phyloP scores from a whole-genome alignment of 2,329 filamentous ascomycete genomes.

The Didymella exigua region DNA sequence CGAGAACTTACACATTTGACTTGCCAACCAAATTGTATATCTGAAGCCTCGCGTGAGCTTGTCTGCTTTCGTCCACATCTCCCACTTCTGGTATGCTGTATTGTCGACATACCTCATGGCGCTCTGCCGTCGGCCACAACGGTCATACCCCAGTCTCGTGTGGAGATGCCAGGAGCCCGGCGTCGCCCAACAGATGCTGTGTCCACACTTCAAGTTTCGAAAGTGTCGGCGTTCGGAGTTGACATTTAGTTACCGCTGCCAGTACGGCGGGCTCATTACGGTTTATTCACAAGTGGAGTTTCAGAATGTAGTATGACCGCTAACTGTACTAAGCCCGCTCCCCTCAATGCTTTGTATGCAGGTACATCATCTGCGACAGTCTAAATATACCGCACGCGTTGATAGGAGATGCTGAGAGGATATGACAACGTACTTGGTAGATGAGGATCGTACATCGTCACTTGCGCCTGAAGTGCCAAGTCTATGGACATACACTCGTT shows the following conservation, averaged over 20 bases:
- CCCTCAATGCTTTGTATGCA: conserved; percentile 16
- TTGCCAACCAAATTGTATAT: neutral
- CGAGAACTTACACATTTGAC: neutral
- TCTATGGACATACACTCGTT: neutral
- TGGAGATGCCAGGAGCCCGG: conserved; percentile 11
- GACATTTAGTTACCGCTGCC: neutral
- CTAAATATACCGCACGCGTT: neutral
- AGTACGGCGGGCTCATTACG: conserved; percentile 6
- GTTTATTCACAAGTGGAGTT: conserved; percentile 5
- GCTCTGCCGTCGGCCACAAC: neutral
- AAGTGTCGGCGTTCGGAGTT: conserved; percentile 2
- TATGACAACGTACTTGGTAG: neutral
- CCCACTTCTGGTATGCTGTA: neutral
- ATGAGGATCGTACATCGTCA: neutral
- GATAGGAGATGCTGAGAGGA: neutral
- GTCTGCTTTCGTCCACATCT: neutral
- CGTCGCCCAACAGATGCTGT: conserved; percentile 14
- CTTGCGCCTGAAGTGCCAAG: neutral
- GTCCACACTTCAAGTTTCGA: conserved; percentile 8
- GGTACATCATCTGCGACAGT: neutral
- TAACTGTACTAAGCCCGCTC: conserved; percentile 7
- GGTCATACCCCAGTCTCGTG: neutral
- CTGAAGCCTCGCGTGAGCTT: neutral
- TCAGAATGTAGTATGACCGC: conserved; percentile 7
- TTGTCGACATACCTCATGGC: neutral